A percentile compares a stretch with the other conserved stretches of the same genome.
Evolutionary conservation across 345 rosid genomes (phyloP).

Genomic region (Cochlearia excelsa): DNA sequence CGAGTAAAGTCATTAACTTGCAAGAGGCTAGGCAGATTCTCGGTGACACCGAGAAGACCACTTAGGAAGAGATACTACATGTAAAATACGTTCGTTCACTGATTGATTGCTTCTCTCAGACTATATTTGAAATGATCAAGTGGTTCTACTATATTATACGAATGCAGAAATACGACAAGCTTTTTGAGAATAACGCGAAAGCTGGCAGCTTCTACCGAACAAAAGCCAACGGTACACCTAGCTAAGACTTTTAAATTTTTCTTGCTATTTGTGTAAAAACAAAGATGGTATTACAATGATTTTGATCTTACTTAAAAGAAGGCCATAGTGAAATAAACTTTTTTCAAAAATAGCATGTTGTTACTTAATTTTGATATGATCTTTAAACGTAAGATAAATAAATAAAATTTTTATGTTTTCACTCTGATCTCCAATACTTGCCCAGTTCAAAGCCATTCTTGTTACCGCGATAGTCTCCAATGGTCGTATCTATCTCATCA

Average conservation of each 20-base stretch:
- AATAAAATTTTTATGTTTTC: not conserved
- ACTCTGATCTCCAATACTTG: slow-evolving; percentile 43
- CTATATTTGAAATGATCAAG: slow-evolving; percentile 4
- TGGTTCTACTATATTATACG: slow-evolving; percentile 26
- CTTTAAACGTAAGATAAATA: no score
- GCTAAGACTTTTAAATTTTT: slow-evolving; percentile 27
- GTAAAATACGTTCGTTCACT: slow-evolving; percentile 23
- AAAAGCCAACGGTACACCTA: slow-evolving; percentile 48
- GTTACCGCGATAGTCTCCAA: slow-evolving; percentile 55
- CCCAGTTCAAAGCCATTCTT: slow-evolving; percentile 82
- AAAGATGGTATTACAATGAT: slow-evolving; percentile 17
- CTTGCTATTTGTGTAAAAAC: slow-evolving; percentile 19
- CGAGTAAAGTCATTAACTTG: slow-evolving; percentile 65
- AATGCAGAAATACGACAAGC: slow-evolving; percentile 64
- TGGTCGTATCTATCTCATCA: slow-evolving; percentile 67
- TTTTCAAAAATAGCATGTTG: no score
- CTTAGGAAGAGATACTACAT: slow-evolving; percentile 86
- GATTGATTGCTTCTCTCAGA: not conserved
- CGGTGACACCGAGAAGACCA: slow-evolving; percentile 57
- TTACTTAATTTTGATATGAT: no score
- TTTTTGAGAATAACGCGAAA: slow-evolving; percentile 77
- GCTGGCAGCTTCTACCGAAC: slow-evolving; percentile 75
- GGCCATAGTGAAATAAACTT: not conserved
- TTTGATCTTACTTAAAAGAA: slow-evolving; percentile 12
- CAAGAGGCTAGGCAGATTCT: slow-evolving; percentile 91